Evolutionary conservation across 169 alveolate species (phyloP), one percentile per base, ranked within the genome.

Genomic region (Plasmodium blacklocki): DNA sequence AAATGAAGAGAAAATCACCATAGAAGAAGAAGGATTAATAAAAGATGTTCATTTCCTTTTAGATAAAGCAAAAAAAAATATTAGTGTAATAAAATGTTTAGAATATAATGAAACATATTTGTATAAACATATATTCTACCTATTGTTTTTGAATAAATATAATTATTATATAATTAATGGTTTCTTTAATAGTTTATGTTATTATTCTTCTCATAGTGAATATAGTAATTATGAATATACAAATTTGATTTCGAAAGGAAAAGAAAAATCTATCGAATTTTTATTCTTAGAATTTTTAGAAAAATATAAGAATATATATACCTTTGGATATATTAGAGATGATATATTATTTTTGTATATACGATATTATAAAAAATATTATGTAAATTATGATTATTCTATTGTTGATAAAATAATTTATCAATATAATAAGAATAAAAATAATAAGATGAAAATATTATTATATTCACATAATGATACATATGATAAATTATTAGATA

Each of bases 151-250:
- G 59, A 67, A 83, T 58, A 83, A 83, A 67, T 83, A 83, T 39
- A 83, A 83, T 50, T 83, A 83, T 18, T 83, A 83, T 8, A 60
- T 83, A 3, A 68, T 83, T 14, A 83, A 50, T 21, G 91, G 91
- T 0, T 68, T 83, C 6, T 83, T 83, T 83, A 83, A 43, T 72
- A 56, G 85, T 23, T 49, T 83, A 60, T 83, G 85, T 68, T 83
- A 83, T 50, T 83, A 83, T 62, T 68, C 91, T n/a, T 66, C 91
- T 7, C 29, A 62, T 11, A 83, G 64, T 50, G 76, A 83, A 72
- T 68, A 83, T 67, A 67, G 91, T 59, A 83, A 83, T 56, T 83
- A 83, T 83, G 91, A 70, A n/a, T 83, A 83, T 39, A 83, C 91
- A 3, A 83, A 83, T 68, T 47, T 83, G 63, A 68, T 83, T 58